Percentiles rank a stretch among this genome's conserved stretches.
Evolutionary conservation across 352 stramenopile species (phyloP).

Genomic region (Phytophthora pistaciae): DNA sequence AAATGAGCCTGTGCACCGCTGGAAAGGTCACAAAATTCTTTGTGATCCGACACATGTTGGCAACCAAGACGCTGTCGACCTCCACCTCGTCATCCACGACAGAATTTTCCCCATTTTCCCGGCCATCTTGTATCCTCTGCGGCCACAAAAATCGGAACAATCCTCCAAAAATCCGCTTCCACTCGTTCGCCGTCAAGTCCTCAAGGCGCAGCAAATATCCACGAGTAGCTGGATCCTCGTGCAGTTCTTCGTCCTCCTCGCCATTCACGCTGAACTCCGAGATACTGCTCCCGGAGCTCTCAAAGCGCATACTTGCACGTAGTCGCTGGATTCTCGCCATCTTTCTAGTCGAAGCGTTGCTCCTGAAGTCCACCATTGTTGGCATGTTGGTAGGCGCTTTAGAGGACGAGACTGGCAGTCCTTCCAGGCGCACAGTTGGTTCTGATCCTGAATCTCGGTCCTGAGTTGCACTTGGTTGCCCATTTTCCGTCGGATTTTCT

Average conservation of each 20-base stretch:
- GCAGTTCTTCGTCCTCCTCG: slow-evolving; percentile 35
- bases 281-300: slow-evolving; percentile 53
- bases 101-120: slow-evolving; percentile 7
- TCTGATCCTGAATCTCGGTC: slow-evolving; percentile 1
- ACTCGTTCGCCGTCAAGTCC: slow-evolving; percentile 69
- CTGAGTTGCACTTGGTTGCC: not conserved
- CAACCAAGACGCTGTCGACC: slow-evolving; percentile 63
- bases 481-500: slow-evolving; percentile 8
- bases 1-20: slow-evolving; percentile 67
- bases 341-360: slow-evolving; percentile 48
- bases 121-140: slow-evolving; percentile 7
- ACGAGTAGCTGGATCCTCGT: slow-evolving; percentile 48
- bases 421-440: slow-evolving; percentile 8
- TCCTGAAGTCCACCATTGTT: slow-evolving; percentile 41
- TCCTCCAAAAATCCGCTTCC: slow-evolving; percentile 76
- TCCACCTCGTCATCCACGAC: slow-evolving; percentile 39
- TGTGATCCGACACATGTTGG: slow-evolving; percentile 78
- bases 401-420: slow-evolving; percentile 9
- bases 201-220: slow-evolving; percentile 74
- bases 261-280: slow-evolving; percentile 44
- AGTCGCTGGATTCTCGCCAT: slow-evolving; percentile 47
- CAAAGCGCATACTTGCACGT: slow-evolving; percentile 50
- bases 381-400: slow-evolving; percentile 18
- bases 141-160: slow-evolving; percentile 68
- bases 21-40: slow-evolving; percentile 79